A percentile compares a stretch with the other conserved stretches of the same genome.
Conservation (phyloP, 1,139 yeast genomes). For the Saccharomyces hybrid region DNA sequence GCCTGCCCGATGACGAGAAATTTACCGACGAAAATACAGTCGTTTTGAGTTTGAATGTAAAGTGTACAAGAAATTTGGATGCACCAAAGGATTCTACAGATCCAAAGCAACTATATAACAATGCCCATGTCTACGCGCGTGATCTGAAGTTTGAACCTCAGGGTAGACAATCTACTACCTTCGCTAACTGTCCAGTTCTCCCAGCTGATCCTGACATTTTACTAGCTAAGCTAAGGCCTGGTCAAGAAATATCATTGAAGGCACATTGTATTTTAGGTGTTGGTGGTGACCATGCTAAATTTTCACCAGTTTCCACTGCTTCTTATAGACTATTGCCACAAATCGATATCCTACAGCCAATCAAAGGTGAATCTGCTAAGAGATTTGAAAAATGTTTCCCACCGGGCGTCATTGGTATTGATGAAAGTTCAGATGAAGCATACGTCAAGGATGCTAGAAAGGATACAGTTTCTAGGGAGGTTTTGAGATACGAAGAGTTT, state of each 20-base stretch:
- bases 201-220: slow-evolving; percentile 83
- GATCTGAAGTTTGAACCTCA: slow-evolving; percentile 88
- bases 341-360: slow-evolving; percentile 68
- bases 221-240: slow-evolving; percentile 89
- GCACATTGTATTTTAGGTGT: slow-evolving; percentile 89
- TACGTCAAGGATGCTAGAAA: slow-evolving; percentile 78
- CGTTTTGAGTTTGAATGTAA: slow-evolving; percentile 70
- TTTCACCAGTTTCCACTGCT: slow-evolving; percentile 95
- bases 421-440: slow-evolving; percentile 56
- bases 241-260: slow-evolving; percentile 86
- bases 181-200: slow-evolving; percentile 60
- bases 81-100: slow-evolving; percentile 75
- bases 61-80: slow-evolving; percentile 77
- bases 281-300: slow-evolving; percentile 94
- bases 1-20: slow-evolving; percentile 56
- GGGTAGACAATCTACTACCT: slow-evolving; percentile 70
- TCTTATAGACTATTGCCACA: slow-evolving; percentile 91
- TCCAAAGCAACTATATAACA: slow-evolving; percentile 74
- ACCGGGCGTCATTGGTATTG: slow-evolving; percentile 79
- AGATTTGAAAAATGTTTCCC: slow-evolving; percentile 88
- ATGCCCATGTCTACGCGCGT: slow-evolving; percentile 78
- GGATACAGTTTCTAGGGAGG: slow-evolving; percentile 96
- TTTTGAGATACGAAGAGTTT: slow-evolving; percentile 85
- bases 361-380: slow-evolving; percentile 66
- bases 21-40: slow-evolving; percentile 84